Conservation (phyloP, 1,139 yeast genomes). For the Yamadazyma trypodendri region DNA sequence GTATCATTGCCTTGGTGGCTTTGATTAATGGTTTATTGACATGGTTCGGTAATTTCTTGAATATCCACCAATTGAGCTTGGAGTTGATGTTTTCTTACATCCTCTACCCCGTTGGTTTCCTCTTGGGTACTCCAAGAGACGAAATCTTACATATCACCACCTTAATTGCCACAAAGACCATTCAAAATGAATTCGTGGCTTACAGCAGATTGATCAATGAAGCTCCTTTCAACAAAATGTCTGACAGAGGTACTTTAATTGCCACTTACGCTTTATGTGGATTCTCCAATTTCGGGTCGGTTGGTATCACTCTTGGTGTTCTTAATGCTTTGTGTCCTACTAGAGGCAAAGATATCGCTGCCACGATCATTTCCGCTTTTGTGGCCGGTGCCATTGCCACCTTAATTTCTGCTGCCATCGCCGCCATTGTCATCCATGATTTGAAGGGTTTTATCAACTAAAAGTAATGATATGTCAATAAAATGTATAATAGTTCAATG, state of each 20-base stretch:
- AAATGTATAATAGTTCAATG: background rate
- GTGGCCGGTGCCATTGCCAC: slow-evolving; percentile 58
- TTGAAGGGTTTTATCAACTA: slow-evolving; percentile 24
- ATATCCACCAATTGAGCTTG: slow-evolving; percentile 49
- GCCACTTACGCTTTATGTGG: slow-evolving; percentile 69
- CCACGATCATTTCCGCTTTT: slow-evolving; percentile 50
- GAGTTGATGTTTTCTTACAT: slow-evolving; percentile 60
- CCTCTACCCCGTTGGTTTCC: slow-evolving; percentile 61
- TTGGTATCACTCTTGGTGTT: slow-evolving; percentile 66
- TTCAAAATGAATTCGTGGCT: slow-evolving; percentile 67
- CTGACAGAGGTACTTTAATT: slow-evolving; percentile 54
- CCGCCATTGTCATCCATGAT: slow-evolving; percentile 66
- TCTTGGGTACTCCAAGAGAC: slow-evolving; percentile 59
- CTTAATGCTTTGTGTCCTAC: slow-evolving; percentile 58
- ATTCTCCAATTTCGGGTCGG: slow-evolving; percentile 62
- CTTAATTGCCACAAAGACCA: slow-evolving; percentile 57
- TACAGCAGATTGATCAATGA: slow-evolving; percentile 43
- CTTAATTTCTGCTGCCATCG: slow-evolving; percentile 59
- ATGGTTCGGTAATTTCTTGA: slow-evolving; percentile 69
- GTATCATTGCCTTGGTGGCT: slow-evolving; percentile 63
- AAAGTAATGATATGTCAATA: no score
- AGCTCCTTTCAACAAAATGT: slow-evolving; percentile 48
- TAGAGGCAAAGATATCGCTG: slow-evolving; percentile 49
- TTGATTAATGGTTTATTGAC: slow-evolving; percentile 57
- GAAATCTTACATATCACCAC: slow-evolving; percentile 53